Conservation (phyloP, 2,329 filamentous ascomycete genomes). For the Sclerotinia sclerotiorum region DNA sequence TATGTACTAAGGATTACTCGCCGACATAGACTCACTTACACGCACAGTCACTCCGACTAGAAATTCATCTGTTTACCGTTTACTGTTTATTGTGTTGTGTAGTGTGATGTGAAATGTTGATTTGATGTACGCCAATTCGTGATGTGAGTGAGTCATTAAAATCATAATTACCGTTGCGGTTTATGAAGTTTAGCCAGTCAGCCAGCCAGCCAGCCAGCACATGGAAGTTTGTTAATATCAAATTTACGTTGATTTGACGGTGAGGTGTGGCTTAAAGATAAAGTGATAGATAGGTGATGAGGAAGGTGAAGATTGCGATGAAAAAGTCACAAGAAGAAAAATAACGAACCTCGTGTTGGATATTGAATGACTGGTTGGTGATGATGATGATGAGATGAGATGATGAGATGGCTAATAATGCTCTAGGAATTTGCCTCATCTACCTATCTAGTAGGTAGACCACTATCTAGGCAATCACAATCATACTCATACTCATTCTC, state of each 20-base stretch:
- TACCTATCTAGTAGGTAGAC: no score
- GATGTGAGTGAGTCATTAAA: not conserved
- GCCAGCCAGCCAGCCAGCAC: not conserved
- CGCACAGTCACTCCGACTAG: not conserved
- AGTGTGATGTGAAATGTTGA: no score
- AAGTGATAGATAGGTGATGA: not conserved
- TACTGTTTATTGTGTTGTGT: not conserved
- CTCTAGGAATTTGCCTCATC: not conserved
- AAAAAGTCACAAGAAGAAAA: slow-evolving; percentile 7
- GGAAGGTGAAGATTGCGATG: not conserved
- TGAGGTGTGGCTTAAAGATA: no score
- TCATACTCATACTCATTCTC: no score
- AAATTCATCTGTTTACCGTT: not conserved
- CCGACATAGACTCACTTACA: not conserved
- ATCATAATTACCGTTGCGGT: not conserved
- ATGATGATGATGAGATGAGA: slow-evolving; percentile 3
- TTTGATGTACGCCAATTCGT: no score
- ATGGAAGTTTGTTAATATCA: not conserved
- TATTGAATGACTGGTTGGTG: not conserved
- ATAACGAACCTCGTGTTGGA: not conserved
- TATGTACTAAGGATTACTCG: not conserved
- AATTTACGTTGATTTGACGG: not conserved
- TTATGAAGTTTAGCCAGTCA: not conserved
- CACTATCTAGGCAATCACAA: no score
- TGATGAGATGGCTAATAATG: not conserved